A percentile compares a stretch with the other conserved stretches of the same genome.
phyloP scores from a whole-genome alignment of 2,329 filamentous ascomycete genomes.

The Colletotrichum gigasporum region DNA sequence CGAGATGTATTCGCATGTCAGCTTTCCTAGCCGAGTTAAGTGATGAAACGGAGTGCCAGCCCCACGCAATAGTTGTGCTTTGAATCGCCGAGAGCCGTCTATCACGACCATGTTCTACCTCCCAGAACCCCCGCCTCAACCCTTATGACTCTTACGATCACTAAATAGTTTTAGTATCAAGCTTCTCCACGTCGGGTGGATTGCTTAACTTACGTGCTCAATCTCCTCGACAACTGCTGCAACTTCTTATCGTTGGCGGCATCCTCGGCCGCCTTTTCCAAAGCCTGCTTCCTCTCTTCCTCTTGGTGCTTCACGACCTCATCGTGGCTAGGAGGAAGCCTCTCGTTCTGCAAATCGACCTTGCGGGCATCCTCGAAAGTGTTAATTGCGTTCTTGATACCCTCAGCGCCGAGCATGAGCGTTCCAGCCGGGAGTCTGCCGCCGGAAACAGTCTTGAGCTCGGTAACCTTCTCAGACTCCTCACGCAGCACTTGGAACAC shows the following conservation, averaged over 20 bases:
- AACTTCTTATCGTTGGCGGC: conserved; percentile 92
- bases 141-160: conserved; percentile 42
- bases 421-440: conserved; percentile 93
- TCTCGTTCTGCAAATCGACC: conserved; percentile 96
- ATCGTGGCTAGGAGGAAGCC: conserved; percentile 89
- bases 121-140: conserved; percentile 1
- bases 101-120: conserved; percentile 15
- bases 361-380: conserved; percentile 97
- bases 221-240: conserved; percentile 85
- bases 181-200: not conserved
- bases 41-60: conserved; percentile 20
- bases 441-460: conserved; percentile 95
- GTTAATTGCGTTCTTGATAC: conserved; percentile 97
- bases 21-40: conserved; percentile 21
- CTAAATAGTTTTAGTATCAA: conserved; percentile 33
- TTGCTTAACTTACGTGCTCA: conserved; percentile 89
- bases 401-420: conserved; percentile 96
- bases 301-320: conserved; percentile 88
- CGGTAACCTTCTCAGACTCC: conserved; percentile 95
- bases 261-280: conserved; percentile 86
- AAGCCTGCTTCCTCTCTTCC: conserved; percentile 81
- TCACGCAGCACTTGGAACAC: conserved; percentile 99
- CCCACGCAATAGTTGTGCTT: conserved; percentile 27
- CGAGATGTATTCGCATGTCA: conserved; percentile 25
- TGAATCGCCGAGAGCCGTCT: conserved; percentile 12